These are phyloP conservation scores for Wakefieldia striispora DNA, from an alignment of 768 basidiomycete genomes.

Conservation along the genomic window DNA sequence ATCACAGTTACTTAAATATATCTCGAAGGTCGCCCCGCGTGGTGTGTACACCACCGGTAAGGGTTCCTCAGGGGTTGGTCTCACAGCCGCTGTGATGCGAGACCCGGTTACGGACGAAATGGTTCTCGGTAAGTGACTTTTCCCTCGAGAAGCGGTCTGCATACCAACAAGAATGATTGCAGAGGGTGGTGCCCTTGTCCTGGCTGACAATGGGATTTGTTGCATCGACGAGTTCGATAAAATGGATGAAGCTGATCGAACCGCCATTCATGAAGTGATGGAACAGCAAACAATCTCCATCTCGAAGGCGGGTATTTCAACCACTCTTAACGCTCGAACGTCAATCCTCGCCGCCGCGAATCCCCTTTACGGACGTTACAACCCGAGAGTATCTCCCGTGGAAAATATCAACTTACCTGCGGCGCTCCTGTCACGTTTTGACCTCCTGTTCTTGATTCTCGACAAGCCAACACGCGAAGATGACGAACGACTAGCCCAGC, in stretches of 20 bases:
- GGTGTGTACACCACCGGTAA: conserved; percentile 98
- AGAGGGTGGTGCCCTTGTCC: conserved; percentile 99
- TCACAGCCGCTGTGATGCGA: conserved; percentile 98
- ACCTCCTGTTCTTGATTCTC: conserved; percentile 92
- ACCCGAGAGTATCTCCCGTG: conserved; percentile 94
- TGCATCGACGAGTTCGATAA: conserved; percentile 99
- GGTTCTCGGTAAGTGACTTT: conserved; percentile 76
- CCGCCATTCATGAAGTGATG: conserved; percentile 99
- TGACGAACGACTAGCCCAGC: conserved; percentile 93
- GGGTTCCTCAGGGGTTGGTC: conserved; percentile 97
- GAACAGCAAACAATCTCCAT: conserved; percentile 99
- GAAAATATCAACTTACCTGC: conserved; percentile 99
- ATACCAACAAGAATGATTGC: conserved; percentile 11
- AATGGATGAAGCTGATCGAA: conserved; percentile 98
- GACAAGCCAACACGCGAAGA: conserved; percentile 95
- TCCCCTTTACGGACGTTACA: conserved; percentile 96
- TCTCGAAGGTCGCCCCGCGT: conserved; percentile 96
- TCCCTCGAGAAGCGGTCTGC: background rate
- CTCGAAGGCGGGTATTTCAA: conserved; percentile 98
- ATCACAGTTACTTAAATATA: conserved; percentile 95
- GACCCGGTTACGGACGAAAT: conserved; percentile 99
- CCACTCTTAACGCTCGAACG: conserved; percentile 95
- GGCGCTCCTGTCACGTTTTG: conserved; percentile 93
- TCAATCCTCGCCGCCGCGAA: conserved; percentile 98
- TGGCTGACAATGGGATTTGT: conserved; percentile 99